Percentiles rank a stretch among this genome's conserved stretches.
These are phyloP conservation scores for Clavulina sp. DNA, from an alignment of 768 basidiomycete genomes.

Conservation along the genomic window DNA sequence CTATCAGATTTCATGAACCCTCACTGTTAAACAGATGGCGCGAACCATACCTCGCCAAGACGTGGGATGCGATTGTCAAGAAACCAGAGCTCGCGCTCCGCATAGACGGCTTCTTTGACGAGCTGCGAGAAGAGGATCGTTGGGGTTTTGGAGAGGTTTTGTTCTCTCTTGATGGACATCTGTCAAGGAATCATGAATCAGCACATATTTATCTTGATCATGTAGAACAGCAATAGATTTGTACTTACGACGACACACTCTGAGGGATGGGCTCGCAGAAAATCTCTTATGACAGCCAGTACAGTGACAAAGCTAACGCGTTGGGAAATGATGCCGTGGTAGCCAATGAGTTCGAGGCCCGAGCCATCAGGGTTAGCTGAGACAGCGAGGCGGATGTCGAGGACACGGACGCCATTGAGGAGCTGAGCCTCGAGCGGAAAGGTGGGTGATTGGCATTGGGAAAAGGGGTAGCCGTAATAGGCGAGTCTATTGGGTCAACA, in stretches of 20 bases:
- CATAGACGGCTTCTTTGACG: conserved; percentile 46
- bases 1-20: conserved; percentile 52
- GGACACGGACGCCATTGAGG: conserved; percentile 53
- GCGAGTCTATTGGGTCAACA: conserved; percentile 60
- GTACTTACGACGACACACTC: conserved; percentile 74
- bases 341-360: conserved; percentile 24
- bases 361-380: conserved; percentile 30
- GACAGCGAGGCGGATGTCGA: conserved; percentile 67
- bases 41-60: conserved; percentile 48
- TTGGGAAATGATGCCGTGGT: conserved; percentile 65
- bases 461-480: conserved; percentile 69
- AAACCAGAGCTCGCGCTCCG: conserved; percentile 52
- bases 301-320: conserved; percentile 49
- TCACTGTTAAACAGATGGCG: too few relatives aligned
- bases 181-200: too few relatives aligned
- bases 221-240: too few relatives aligned
- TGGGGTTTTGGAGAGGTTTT: conserved; percentile 29
- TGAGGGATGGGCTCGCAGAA: conserved; percentile 37
- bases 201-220: too few relatives aligned
- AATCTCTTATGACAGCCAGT: conserved; percentile 39
- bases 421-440: conserved; percentile 55
- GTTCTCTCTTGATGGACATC: conserved; percentile 87
- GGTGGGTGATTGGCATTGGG: conserved; percentile 60
- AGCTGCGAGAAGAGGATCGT: conserved; percentile 38
- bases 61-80: conserved; percentile 63